A percentile compares a stretch with the other conserved stretches of the same genome.
phyloP scores from a whole-genome alignment of 345 rosid species.

The Raphanus raphanistrum region DNA sequence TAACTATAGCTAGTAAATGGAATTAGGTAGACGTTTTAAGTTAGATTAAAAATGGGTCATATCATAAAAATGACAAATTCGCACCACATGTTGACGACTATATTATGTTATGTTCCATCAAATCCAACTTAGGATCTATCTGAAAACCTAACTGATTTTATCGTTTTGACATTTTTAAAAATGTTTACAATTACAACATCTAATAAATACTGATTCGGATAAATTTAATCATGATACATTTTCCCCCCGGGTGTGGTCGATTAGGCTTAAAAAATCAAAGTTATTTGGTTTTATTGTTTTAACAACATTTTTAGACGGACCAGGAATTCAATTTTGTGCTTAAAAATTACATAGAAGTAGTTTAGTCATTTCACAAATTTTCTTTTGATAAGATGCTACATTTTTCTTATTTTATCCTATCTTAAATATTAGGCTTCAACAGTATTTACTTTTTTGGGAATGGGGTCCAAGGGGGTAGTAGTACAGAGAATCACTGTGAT shows the following conservation, averaged over 20 bases:
- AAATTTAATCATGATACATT: background rate
- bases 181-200: background rate
- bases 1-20: background rate
- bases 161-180: background rate
- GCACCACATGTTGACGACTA: conserved; percentile 36
- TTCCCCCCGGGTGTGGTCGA: background rate
- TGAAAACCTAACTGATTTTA: conserved; percentile 25
- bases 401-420: background rate
- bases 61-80: conserved; percentile 34
- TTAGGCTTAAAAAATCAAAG: background rate
- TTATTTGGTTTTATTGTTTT: background rate
- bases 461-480: conserved; percentile 22
- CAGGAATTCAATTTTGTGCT: background rate
- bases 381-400: background rate
- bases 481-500: conserved; percentile 37
- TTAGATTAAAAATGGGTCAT: conserved; percentile 36
- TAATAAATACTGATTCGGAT: background rate
- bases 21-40: conserved; percentile 17
- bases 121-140: conserved; percentile 34
- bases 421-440: background rate
- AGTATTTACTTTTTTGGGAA: background rate
- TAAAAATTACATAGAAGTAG: background rate
- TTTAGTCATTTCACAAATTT: background rate
- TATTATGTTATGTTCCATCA: conserved; percentile 40
- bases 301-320: background rate